Conservation (phyloP, 352 stramenopile genomes). For the Halophytophthora batemanensis region DNA sequence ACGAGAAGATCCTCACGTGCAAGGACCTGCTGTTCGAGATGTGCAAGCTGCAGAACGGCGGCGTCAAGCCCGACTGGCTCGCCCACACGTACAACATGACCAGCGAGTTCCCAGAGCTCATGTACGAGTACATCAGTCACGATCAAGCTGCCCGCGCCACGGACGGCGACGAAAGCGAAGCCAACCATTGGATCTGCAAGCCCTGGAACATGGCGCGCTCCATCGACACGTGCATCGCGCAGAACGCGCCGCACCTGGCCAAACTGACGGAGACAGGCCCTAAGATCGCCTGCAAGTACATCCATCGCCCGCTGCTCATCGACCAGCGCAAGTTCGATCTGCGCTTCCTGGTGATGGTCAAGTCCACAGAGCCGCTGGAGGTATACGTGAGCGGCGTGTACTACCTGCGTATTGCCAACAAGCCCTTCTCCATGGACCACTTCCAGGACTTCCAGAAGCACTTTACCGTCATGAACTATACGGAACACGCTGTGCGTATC, state of each 20-base stretch:
- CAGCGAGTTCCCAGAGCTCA: slow-evolving; percentile 49
- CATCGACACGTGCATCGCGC: slow-evolving; percentile 50
- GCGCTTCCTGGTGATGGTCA: slow-evolving; percentile 57
- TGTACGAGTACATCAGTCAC: slow-evolving; percentile 41
- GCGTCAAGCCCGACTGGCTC: slow-evolving; percentile 37
- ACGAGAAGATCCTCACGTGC: slow-evolving; percentile 59
- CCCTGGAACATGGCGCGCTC: slow-evolving; percentile 63
- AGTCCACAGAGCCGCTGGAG: slow-evolving; percentile 44
- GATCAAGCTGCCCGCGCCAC: slow-evolving; percentile 26
- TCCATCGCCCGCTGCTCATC: slow-evolving; percentile 49
- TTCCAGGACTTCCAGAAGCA: slow-evolving; percentile 60
- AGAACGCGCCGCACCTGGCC: slow-evolving; percentile 41
- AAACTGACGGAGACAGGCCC: slow-evolving; percentile 47
- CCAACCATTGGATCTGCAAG: slow-evolving; percentile 64
- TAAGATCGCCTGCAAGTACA: slow-evolving; percentile 58
- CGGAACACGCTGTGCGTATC: slow-evolving; percentile 42
- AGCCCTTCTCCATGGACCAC: slow-evolving; percentile 52
- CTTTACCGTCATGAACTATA: slow-evolving; percentile 69
- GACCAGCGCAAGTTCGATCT: slow-evolving; percentile 61
- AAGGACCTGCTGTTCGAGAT: slow-evolving; percentile 64
- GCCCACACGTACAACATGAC: slow-evolving; percentile 58
- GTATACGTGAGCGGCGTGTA: slow-evolving; percentile 51
- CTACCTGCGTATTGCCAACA: slow-evolving; percentile 55
- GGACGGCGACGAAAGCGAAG: slow-evolving; percentile 30
- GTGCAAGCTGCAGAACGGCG: slow-evolving; percentile 51